Evolutionary conservation across 2,329 filamentous ascomycete species (phyloP), one percentile per base, ranked within the genome.

Genomic region (Piedraia hortae): DNA sequence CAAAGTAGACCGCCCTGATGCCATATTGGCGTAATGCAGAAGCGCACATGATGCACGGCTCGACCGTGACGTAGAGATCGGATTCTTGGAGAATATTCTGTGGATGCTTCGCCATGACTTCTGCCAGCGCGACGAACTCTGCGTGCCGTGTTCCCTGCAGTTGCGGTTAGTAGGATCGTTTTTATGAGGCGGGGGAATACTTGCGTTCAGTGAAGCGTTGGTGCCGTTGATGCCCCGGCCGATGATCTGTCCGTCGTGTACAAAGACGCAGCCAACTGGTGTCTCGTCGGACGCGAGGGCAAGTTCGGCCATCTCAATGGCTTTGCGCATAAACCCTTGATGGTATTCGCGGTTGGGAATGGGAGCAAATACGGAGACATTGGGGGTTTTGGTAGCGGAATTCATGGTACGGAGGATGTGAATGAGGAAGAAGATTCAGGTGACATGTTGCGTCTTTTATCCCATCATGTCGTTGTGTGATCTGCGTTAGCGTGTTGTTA

Each of bases 1-100:
- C 88, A 45, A 85, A 97, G 45, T 82, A 93, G 14, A 97, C 85
- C 33, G 70, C 71, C 29, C 71, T 63, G 45, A 97, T 78, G 8
- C 66, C 62, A 31, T 88, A 69, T 46, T 97, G 88, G 22, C 78
- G 65, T 22, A 97, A 58, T 23, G 88, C 64, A 4, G 78, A 88
- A 7, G 85, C 85, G 42, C 85, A 97, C 85, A 97, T 97, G 50
- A 97, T 77, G 45, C 85, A 97, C 4, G 85, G 85, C 48, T 97
- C 88, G 24, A 97, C 82, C 0, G 85, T 97, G 21, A 97, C 85
- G 45, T 97, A 97, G 22, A 97, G 62, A 38, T 71, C 65, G 6
- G 66, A 71, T 31, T 80, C 62, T 17, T 53, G 54, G 33, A 93
- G 54, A 30, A 82, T 61, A 7, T 56, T 58, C 15, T 62, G 58